A percentile compares a stretch with the other conserved stretches of the same genome.
Conservation (phyloP, 2,329 filamentous ascomycete genomes). For the Aspergillus sp. region DNA sequence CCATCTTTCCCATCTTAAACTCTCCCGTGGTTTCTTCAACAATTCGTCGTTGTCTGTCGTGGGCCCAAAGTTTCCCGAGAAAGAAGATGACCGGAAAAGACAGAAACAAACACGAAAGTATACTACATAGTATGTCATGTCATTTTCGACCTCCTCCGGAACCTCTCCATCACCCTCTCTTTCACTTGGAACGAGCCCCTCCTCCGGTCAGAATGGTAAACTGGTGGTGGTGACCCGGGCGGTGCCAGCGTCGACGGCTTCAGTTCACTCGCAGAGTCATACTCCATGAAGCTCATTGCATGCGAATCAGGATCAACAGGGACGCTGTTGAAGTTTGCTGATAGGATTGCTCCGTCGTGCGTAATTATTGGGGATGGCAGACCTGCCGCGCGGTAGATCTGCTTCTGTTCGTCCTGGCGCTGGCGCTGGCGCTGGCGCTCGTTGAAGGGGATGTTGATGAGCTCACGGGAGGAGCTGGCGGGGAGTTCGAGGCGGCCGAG, state of each 20-base stretch:
- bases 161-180: background rate
- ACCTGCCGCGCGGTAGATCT: background rate
- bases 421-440: conserved; percentile 13
- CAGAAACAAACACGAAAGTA: background rate
- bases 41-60: background rate
- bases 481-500: conserved; percentile 27
- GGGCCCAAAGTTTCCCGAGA: background rate
- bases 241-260: background rate
- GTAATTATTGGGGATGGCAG: background rate
- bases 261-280: conserved; percentile 3
- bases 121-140: too few species aligned
- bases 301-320: background rate
- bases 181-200: background rate
- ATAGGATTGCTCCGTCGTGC: conserved; percentile 26
- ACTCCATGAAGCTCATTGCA: conserved; percentile 31
- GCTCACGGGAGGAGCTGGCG: conserved; percentile 22
- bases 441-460: conserved; percentile 27
- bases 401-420: background rate
- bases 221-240: background rate
- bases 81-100: background rate
- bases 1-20: background rate
- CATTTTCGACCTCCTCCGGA: background rate
- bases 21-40: background rate
- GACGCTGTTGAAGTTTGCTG: conserved; percentile 24
- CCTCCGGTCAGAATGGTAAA: conserved; percentile 3